Evolutionary conservation across 2,329 filamentous ascomycete genomes (phyloP).

Genomic region (Aspergillus terreus): DNA sequence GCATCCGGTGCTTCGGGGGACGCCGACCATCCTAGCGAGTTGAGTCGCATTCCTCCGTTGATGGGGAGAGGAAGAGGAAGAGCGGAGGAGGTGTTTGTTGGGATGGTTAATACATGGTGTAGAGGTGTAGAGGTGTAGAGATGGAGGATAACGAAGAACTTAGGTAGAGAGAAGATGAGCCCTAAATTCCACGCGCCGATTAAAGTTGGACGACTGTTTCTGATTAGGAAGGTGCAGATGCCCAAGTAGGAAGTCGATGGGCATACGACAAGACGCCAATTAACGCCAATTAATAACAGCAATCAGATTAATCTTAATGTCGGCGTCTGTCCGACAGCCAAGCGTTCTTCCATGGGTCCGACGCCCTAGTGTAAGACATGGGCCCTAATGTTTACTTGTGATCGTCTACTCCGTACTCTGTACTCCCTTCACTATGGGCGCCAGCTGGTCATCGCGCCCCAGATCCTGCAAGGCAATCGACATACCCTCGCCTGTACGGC

Average conservation of each 20-base stretch:
- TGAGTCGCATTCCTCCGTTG: background rate
- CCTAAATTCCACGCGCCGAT: no score
- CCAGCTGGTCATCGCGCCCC: no score
- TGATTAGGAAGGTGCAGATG: background rate
- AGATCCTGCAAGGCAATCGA: no score
- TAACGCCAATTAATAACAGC: background rate
- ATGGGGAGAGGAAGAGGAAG: background rate
- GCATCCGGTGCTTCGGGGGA: conserved; percentile 36
- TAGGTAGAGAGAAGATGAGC: no score
- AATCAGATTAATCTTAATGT: background rate
- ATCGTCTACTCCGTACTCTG: no score
- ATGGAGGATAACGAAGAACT: no score
- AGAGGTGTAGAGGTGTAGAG: background rate
- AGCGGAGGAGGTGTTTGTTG: background rate
- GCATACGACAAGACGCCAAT: background rate
- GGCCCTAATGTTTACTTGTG: no score
- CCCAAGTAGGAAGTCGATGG: background rate
- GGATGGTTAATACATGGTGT: background rate
- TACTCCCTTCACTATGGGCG: no score
- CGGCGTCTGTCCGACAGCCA: background rate
- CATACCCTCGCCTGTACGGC: no score
- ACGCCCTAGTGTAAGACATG: background rate
- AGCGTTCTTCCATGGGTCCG: background rate
- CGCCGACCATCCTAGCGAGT: conserved; percentile 27
- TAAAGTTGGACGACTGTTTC: no score